phyloP scores from a whole-genome alignment of 2,329 filamentous ascomycete species.

The Cladobotryum protrusum region DNA sequence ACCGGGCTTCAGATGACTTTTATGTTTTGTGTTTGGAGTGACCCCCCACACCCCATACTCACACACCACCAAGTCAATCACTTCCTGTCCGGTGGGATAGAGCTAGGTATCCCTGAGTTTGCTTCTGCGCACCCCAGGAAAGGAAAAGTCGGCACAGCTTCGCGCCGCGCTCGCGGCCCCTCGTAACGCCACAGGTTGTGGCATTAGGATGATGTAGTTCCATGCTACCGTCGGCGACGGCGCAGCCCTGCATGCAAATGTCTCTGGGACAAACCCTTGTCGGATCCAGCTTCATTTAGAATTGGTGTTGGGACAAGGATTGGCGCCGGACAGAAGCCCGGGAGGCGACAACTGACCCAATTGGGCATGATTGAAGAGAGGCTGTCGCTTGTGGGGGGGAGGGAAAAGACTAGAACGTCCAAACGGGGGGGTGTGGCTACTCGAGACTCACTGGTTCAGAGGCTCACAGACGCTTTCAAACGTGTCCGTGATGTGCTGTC shows the following conservation, averaged over 20 bases:
- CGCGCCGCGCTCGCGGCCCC: not conserved
- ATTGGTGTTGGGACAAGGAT: not conserved
- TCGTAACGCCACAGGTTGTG: not conserved
- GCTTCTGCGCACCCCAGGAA: not conserved
- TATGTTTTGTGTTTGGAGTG: not conserved
- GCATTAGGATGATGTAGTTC: not conserved
- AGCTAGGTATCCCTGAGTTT: not conserved
- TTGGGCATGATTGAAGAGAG: not conserved
- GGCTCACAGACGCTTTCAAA: not conserved
- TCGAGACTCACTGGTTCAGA: not conserved
- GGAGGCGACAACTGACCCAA: not conserved
- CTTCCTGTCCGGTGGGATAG: not conserved
- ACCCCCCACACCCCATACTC: not conserved
- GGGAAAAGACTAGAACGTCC: too few relatives aligned
- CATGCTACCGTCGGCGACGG: not conserved
- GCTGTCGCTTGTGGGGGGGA: too few relatives aligned
- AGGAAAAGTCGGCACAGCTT: not conserved
- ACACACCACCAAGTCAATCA: not conserved
- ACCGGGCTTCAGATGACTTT: not conserved
- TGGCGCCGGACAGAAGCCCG: not conserved
- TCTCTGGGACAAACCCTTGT: not conserved
- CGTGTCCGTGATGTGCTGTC: not conserved
- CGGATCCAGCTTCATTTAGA: not conserved
- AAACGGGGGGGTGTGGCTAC: too few relatives aligned
- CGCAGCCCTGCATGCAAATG: not conserved